These are phyloP conservation scores for Arthroderma uncinatum DNA, from an alignment of 2,329 filamentous ascomycete species.

Conservation along the genomic window DNA sequence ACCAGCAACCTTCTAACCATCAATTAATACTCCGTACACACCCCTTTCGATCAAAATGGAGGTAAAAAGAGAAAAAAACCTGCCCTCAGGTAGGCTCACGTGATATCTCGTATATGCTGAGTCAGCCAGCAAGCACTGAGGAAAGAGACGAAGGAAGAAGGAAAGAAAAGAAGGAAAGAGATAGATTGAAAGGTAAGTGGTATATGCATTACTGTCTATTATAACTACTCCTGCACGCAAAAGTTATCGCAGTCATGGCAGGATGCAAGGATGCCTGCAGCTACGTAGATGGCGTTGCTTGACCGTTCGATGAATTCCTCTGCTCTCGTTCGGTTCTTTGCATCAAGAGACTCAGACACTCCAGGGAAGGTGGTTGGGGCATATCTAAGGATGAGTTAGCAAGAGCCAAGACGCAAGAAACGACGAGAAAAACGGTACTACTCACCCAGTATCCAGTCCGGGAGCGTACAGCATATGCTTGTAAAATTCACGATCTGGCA, in stretches of 20 bases:
- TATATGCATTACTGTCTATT: neutral
- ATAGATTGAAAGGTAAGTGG: too few species aligned
- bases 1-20: too few species aligned
- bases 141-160: neutral
- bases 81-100: conserved; percentile 12
- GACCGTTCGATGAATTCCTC: conserved; percentile 19
- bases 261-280: conserved; percentile 15
- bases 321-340: conserved; percentile 17
- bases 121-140: too few species aligned
- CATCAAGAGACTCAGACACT: conserved; percentile 20
- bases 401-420: neutral
- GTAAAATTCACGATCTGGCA: conserved; percentile 37
- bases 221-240: neutral
- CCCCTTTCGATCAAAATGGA: too few species aligned
- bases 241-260: neutral
- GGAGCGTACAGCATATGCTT: conserved; percentile 39
- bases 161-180: neutral
- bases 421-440: neutral
- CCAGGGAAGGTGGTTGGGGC: conserved; percentile 20
- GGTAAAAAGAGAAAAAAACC: conserved; percentile 5
- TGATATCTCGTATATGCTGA: too few species aligned
- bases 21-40: too few species aligned
- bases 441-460: conserved; percentile 29
- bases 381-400: conserved; percentile 12
- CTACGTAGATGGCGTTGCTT: conserved; percentile 17